Base-by-base conservation (phyloP, 805 yeast genomes). In the Nakazawaea peltata region DNA sequence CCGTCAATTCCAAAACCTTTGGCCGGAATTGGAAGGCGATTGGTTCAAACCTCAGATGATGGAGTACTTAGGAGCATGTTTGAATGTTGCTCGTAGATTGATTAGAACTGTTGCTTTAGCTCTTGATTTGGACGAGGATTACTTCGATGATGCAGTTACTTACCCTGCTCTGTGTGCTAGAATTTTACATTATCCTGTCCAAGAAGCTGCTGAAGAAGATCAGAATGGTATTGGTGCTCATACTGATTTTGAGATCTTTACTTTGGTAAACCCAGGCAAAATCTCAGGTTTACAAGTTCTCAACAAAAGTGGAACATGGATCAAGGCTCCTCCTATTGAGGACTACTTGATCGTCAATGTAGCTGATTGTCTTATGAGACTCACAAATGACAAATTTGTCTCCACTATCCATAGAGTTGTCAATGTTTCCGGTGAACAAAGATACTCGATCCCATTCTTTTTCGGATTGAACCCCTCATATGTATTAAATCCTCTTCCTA, bases 321-420 rank as follows among this genome's bases (percentile, higher is more conserved):
- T 58, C 14, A 46, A 49, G 28, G 65, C 56, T 4, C 62, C 63
- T 8, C 57, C 57, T 6, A 49, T 59, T 3, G 46, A 47, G 18
- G 53, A 48, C 4, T 42, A 60, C 4, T 44, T 55, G 30, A 58
- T 64, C 7, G 55, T 59, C 24, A 63, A 63, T 37, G 51, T 59
- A 15, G 69, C 63, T 5, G 68, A 63, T 39, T 49, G 55, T 30
- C 39, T 63, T 30, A 51, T 48, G 48, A 47, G 67, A 40, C 51
- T 59, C 52, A 51, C 67, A 9, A 63, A 63, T 42, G 64, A 58
- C 39, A 35, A 43, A 19, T 53, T 59, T 32, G 51, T 53, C 25
- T 63, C 67, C 2, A 61, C 64, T 2, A 39, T 58, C 13, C 68
- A 63, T 35, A 44, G 69, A 31, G 68, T 63, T 11, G 48, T 51